A percentile compares a stretch with the other conserved stretches of the same genome.
Conservation (phyloP, 257 asterid species). For the Scutellaria barbata region DNA sequence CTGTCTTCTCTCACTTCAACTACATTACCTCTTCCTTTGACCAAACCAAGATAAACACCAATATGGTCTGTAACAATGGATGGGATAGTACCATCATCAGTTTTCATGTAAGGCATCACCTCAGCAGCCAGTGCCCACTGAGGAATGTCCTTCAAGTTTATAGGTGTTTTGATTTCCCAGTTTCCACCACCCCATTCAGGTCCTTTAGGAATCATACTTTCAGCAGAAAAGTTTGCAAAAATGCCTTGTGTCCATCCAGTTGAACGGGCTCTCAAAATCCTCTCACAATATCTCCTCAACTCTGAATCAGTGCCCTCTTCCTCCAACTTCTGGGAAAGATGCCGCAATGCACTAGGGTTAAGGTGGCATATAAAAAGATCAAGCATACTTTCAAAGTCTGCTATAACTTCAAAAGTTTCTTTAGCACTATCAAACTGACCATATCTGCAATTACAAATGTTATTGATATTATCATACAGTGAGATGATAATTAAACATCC, state of each 20-base stretch:
- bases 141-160: slow-evolving; percentile 90
- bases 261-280: slow-evolving; percentile 94
- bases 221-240: slow-evolving; percentile 98
- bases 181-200: slow-evolving; percentile 99
- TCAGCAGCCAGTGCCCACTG: slow-evolving; percentile 99
- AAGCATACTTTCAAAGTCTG: slow-evolving; percentile 96
- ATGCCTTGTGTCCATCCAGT: slow-evolving; percentile 99
- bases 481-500: slow-evolving; percentile 15
- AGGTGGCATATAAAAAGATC: slow-evolving; percentile 98
- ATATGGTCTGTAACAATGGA: slow-evolving; percentile 94
- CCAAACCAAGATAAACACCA: slow-evolving; percentile 94
- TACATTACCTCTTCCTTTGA: slow-evolving; percentile 94
- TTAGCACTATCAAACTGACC: slow-evolving; percentile 98
- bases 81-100: slow-evolving; percentile 96
- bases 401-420: slow-evolving; percentile 94
- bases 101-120: slow-evolving; percentile 99
- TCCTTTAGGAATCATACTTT: slow-evolving; percentile 99
- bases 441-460: slow-evolving; percentile 65
- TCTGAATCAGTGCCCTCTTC: slow-evolving; percentile 90
- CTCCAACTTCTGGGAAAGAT: slow-evolving; percentile 93
- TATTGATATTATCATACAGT: slow-evolving; percentile 32
- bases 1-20: slow-evolving; percentile 96
- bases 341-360: slow-evolving; percentile 98
- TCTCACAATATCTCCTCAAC: slow-evolving; percentile 92
- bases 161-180: slow-evolving; percentile 97